phyloP scores from a whole-genome alignment of 1,284 basidiomycete genomes.

The Tilletiopsis washingtonensis region DNA sequence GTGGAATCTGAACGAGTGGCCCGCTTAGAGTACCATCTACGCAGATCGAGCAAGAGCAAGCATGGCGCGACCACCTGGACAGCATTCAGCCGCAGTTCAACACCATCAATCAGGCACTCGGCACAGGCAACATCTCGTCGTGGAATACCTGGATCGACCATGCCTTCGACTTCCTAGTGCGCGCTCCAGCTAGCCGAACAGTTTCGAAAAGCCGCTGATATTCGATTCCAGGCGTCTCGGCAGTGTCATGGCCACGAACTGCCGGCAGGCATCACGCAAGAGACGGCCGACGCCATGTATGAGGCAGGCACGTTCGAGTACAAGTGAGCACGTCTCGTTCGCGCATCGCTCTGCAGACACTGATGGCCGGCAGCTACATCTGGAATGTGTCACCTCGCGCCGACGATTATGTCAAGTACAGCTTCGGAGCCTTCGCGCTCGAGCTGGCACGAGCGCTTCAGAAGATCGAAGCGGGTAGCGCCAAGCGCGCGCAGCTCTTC shows the following conservation, averaged over 20 bases:
- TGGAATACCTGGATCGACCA: slow-evolving; percentile 55
- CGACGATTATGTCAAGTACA: slow-evolving; percentile 28
- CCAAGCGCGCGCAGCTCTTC: slow-evolving; percentile 16
- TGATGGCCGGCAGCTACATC: slow-evolving; percentile 12
- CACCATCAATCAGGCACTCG: slow-evolving; percentile 51
- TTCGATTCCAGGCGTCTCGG: slow-evolving; percentile 20
- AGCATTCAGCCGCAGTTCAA: slow-evolving; percentile 50
- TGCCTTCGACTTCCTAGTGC: slow-evolving; percentile 18
- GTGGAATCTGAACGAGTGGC: no score
- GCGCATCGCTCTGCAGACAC: background rate
- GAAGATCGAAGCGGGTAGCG: slow-evolving; percentile 5
- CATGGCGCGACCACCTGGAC: slow-evolving; percentile 55
- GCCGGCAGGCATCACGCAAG: slow-evolving; percentile 13
- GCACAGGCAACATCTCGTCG: slow-evolving; percentile 50
- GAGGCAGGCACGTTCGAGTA: slow-evolving; percentile 31
- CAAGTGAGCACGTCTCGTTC: slow-evolving; percentile 3
- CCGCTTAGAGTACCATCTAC: background rate
- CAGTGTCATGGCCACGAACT: slow-evolving; percentile 26
- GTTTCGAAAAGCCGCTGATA: no score
- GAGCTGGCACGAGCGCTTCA: slow-evolving; percentile 17
- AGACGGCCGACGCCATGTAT: slow-evolving; percentile 22
- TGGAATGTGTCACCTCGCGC: slow-evolving; percentile 24
- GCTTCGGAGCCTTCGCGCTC: slow-evolving; percentile 20
- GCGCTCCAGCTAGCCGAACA: background rate
- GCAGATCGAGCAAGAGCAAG: slow-evolving; percentile 6